Percentiles rank a stretch among this genome's conserved stretches.
These are phyloP conservation scores for Pichia pseudocactophila DNA, from an alignment of 805 yeast species.

Conservation along the genomic window DNA sequence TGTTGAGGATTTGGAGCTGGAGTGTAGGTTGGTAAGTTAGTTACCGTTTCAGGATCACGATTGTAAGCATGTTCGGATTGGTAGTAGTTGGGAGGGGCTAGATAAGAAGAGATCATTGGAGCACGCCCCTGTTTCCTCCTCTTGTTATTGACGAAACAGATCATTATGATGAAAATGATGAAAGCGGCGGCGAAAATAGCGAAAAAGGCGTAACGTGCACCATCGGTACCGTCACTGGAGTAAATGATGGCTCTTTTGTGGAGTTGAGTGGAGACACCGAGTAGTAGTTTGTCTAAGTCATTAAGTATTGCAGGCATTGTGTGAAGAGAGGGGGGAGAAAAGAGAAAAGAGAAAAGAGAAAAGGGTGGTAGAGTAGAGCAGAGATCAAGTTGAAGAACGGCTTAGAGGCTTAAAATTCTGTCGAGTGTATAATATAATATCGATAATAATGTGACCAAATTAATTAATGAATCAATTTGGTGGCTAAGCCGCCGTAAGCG, in stretches of 20 bases:
- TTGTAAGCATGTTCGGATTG: constrained; percentile 48
- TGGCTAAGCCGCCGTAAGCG: no score
- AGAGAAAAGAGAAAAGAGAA: no score
- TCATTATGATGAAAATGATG: constrained; percentile 37
- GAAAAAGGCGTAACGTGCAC: constrained; percentile 57
- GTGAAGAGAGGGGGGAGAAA: no score
- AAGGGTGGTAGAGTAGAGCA: no score
- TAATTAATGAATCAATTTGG: no score
- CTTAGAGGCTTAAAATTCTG: no score
- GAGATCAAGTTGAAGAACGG: no score
- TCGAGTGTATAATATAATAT: no score
- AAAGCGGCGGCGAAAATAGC: constrained; percentile 48
- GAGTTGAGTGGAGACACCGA: not conserved
- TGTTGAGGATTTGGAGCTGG: constrained; percentile 51
- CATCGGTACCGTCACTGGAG: constrained; percentile 5
- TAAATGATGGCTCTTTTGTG: constrained; percentile 14
- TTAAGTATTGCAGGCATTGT: no score
- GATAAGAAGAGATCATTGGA: constrained; percentile 54
- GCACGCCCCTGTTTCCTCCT: constrained; percentile 42
- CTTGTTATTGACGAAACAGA: constrained; percentile 45
- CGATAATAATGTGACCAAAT: no score
- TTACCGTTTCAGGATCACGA: constrained; percentile 30
- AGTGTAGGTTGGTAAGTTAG: constrained; percentile 56
- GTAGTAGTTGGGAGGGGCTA: constrained; percentile 60
- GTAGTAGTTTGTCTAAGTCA: not conserved